phyloP scores from a whole-genome alignment of 1,139 yeast species.

The Magnusiomyces suaveolens region DNA sequence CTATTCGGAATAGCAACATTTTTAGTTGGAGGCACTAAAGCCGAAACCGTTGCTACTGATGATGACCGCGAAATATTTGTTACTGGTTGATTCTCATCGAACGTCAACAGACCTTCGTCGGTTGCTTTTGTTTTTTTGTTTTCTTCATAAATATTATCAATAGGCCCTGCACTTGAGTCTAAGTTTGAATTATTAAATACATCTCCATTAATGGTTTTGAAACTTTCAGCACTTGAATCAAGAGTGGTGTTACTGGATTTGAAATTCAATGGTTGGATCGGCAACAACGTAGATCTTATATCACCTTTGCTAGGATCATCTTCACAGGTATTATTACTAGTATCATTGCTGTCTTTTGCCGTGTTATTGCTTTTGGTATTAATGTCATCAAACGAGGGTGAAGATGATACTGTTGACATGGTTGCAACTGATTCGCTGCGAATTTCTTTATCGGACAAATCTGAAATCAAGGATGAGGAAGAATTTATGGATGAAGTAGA shows the following conservation, averaged over 20 bases:
- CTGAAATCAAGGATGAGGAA: neutral
- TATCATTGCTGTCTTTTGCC: no score
- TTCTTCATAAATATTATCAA: neutral
- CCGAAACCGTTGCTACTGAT: constrained; percentile 3
- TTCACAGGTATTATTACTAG: neutral
- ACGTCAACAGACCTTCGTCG: neutral
- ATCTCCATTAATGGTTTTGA: neutral
- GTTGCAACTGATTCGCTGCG: constrained; percentile 2
- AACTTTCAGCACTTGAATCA: neutral
- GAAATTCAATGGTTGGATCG: neutral
- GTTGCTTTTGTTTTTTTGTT: neutral
- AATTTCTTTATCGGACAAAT: neutral
- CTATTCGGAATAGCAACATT: no score
- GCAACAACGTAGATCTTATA: neutral
- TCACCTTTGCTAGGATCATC: neutral
- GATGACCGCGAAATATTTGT: neutral
- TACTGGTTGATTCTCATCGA: neutral
- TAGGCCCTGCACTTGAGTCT: neutral
- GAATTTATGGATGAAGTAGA: neutral
- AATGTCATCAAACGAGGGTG: constrained; percentile 2
- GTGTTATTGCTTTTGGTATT: neutral
- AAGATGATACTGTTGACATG: constrained; percentile 3
- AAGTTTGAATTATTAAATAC: neutral
- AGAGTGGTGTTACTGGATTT: neutral
- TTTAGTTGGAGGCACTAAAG: no score